phyloP scores from a whole-genome alignment of 106 monocot genomes.

The Allium cepa region DNA sequence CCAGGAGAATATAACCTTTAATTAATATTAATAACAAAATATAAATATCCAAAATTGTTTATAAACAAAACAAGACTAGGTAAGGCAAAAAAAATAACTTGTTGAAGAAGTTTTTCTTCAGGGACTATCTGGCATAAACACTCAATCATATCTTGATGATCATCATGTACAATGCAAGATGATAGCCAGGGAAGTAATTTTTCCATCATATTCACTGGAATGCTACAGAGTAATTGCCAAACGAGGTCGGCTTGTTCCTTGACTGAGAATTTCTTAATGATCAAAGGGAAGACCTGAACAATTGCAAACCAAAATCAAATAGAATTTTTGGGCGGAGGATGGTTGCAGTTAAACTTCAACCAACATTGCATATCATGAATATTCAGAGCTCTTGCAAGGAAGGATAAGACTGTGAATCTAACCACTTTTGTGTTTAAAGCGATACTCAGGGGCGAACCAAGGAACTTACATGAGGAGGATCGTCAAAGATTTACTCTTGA shows the following conservation, averaged over 20 bases:
- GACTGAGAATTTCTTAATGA: constrained; percentile 86
- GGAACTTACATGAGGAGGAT: no score
- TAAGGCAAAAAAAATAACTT: constrained; percentile 30
- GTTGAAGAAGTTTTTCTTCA: constrained; percentile 83
- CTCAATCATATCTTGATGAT: constrained; percentile 67
- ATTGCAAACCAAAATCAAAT: background rate
- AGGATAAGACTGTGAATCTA: no score
- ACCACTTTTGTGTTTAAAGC: no score
- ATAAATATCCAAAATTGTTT: background rate
- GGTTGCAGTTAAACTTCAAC: no score
- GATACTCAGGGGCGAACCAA: no score
- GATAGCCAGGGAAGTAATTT: constrained; percentile 93
- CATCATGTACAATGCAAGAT: constrained; percentile 70
- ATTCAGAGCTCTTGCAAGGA: no score
- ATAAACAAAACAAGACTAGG: background rate
- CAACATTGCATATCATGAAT: no score
- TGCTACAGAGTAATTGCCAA: constrained; percentile 96
- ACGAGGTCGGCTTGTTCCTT: constrained; percentile 90
- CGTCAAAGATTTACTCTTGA: no score
- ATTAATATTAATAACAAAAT: background rate
- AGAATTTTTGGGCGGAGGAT: no score
- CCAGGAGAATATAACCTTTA: constrained; percentile 87
- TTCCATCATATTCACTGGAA: constrained; percentile 92
- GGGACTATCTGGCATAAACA: constrained; percentile 85
- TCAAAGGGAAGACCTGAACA: constrained; percentile 88